These are phyloP conservation scores for Aegle marmelos DNA, from an alignment of 345 rosid genomes.

Conservation along the genomic window DNA sequence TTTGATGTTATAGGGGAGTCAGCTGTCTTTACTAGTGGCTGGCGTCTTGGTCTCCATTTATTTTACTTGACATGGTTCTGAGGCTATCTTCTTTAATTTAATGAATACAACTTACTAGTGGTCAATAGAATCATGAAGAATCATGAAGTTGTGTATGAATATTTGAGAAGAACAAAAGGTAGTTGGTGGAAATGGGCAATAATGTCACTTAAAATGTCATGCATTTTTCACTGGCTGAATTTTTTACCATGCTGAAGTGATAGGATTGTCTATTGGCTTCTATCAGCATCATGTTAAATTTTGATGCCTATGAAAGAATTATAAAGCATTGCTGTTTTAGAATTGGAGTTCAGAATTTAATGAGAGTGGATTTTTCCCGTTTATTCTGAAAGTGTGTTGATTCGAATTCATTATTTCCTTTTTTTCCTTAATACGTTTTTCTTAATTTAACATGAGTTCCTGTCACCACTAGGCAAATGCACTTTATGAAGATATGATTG, in stretches of 20 bases:
- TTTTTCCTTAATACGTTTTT: not conserved
- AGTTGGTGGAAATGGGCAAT: not conserved
- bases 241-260: not conserved
- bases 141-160: not conserved
- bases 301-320: not conserved
- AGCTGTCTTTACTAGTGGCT: not conserved
- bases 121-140: not conserved
- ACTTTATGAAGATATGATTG: constrained; percentile 87
- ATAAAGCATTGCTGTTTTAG: not conserved
- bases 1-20: not conserved
- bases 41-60: not conserved
- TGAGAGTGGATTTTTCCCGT: not conserved
- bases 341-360: not conserved
- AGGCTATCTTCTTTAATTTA: not conserved
- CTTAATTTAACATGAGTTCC: constrained; percentile 9
- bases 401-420: not conserved
- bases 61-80: not conserved
- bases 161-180: not conserved
- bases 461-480: constrained; percentile 58
- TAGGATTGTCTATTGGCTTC: not conserved
- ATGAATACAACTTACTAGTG: not conserved
- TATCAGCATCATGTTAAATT: not conserved
- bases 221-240: not conserved
- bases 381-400: not conserved
- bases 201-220: not conserved